phyloP scores from a whole-genome alignment of 768 basidiomycete genomes.

The Tubosaeta sp. region DNA sequence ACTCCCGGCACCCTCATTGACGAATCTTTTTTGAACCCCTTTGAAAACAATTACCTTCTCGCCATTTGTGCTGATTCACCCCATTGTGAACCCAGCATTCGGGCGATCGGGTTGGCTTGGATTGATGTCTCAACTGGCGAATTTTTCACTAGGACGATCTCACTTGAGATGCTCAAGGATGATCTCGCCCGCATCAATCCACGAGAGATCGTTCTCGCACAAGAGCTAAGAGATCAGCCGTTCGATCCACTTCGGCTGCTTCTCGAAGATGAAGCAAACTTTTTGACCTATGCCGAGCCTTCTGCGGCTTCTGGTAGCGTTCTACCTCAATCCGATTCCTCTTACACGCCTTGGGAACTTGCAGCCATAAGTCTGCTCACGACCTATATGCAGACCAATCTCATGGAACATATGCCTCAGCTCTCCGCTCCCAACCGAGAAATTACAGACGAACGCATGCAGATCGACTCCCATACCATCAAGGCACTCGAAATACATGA shows the following conservation, averaged over 20 bases:
- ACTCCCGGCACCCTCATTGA: constrained; percentile 95
- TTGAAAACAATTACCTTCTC: constrained; percentile 88
- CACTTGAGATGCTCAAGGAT: constrained; percentile 59
- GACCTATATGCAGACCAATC: constrained; percentile 57
- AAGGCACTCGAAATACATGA: constrained; percentile 85
- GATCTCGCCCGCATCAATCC: constrained; percentile 80
- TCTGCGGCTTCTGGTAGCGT: neutral
- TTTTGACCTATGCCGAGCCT: constrained; percentile 46
- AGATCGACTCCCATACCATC: constrained; percentile 86
- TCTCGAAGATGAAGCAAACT: constrained; percentile 50
- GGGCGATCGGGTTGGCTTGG: constrained; percentile 75
- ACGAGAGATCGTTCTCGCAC: constrained; percentile 72
- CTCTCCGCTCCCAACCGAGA: constrained; percentile 59
- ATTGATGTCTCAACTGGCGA: constrained; percentile 94
- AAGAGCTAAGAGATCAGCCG: constrained; percentile 33
- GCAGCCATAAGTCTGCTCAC: constrained; percentile 61
- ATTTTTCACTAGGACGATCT: constrained; percentile 71
- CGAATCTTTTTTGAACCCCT: constrained; percentile 80
- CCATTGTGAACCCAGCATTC: neutral
- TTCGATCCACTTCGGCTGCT: constrained; percentile 45
- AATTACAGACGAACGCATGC: constrained; percentile 58
- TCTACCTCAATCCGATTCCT: constrained; percentile 2
- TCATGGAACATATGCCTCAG: constrained; percentile 75
- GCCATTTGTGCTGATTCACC: constrained; percentile 43
- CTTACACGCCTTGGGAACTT: constrained; percentile 39